Base-by-base conservation (phyloP, 2,329 filamentous ascomycete species). In the Neopestalotiopsis rosae region DNA sequence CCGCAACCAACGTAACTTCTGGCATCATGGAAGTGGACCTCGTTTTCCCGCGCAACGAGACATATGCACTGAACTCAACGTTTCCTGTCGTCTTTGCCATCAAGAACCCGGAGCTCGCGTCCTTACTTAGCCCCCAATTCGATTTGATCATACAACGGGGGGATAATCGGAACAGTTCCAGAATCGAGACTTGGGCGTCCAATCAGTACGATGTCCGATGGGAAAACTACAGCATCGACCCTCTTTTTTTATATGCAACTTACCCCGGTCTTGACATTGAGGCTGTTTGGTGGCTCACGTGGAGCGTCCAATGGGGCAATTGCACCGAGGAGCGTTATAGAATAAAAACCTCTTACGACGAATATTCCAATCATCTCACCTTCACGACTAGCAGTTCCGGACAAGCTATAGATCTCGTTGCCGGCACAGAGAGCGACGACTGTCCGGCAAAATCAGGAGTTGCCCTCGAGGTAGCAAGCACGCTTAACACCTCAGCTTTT, bases 1-100 rank as follows among this genome's bases (percentile, higher is more conserved):
- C 24, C 65, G 67, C 61, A 38, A 56, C 61, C 17, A 61, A 49
- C 56, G 42, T 38, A 45, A 61, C 62, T 14, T 34, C 68, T 65
- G 69, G 65, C 30, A 66, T 64, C n/a, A 40, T 71, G 32, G 74
- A 76, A 65, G 42, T 76, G 58, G 73, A 74, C 52, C 40, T 77
- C 56, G 66, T 76, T 4, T 77, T 77, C 66, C 75, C 76, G 5
- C 74, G 73, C 24, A 74, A 77, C 70, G 68, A 73, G 58, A 76
- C 72, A 4, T 76, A 76, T 68, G 68, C 72, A 30, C 75, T 72
- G 10, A 68, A 68, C 14, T 38, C 63, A 14, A 65, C 65, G 3
- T 71, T 77, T 32, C 76, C 74, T 34, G 49, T 77, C 65, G 70
- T 76, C 49, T 77, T 77, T 68, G 73, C 71, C 45, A 58, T 66